A percentile compares a stretch with the other conserved stretches of the same genome.
Conservation (phyloP, 129 eudicot genomes). For the Dittrichia graveolens region DNA sequence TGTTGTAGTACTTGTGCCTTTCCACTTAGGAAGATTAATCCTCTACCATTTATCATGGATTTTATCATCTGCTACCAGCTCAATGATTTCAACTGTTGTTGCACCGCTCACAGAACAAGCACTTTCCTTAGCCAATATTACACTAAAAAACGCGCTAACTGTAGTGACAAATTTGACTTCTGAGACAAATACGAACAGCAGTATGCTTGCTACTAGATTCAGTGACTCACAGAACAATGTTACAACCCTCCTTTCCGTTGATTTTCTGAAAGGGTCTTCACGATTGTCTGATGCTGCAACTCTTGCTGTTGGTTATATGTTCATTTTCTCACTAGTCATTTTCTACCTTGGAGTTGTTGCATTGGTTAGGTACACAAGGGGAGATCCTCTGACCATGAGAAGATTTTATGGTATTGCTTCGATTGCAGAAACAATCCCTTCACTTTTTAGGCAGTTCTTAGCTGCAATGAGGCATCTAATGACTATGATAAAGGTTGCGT, state of each 20-base stretch:
- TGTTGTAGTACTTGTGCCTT: constrained; percentile 83
- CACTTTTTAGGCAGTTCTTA: constrained; percentile 83
- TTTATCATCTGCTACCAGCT: constrained; percentile 65
- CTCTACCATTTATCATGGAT: constrained; percentile 73
- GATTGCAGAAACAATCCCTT: constrained; percentile 77
- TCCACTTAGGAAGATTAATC: constrained; percentile 77
- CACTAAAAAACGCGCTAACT: constrained; percentile 66
- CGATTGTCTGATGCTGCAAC: constrained; percentile 83
- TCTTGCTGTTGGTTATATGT: constrained; percentile 88
- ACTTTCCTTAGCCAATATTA: constrained; percentile 77
- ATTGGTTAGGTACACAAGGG: constrained; percentile 69
- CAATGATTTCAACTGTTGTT: constrained; percentile 55
- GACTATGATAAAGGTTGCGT: constrained; percentile 95
- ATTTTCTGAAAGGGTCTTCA: constrained; percentile 63
- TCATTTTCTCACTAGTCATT: constrained; percentile 61
- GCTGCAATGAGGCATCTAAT: constrained; percentile 89
- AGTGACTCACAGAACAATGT: too few relatives aligned
- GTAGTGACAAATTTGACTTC: constrained; percentile 67
- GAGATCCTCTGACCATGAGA: constrained; percentile 84
- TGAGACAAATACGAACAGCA: constrained; percentile 43
- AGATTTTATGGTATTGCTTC: constrained; percentile 86
- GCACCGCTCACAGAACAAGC: constrained; percentile 77
- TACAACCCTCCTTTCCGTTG: constrained; percentile 48
- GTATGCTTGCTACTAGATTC: too few relatives aligned
- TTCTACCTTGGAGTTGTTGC: constrained; percentile 75